Evolutionary conservation across 1,139 yeast species (phyloP).

Genomic region (Taphrina populina): DNA sequence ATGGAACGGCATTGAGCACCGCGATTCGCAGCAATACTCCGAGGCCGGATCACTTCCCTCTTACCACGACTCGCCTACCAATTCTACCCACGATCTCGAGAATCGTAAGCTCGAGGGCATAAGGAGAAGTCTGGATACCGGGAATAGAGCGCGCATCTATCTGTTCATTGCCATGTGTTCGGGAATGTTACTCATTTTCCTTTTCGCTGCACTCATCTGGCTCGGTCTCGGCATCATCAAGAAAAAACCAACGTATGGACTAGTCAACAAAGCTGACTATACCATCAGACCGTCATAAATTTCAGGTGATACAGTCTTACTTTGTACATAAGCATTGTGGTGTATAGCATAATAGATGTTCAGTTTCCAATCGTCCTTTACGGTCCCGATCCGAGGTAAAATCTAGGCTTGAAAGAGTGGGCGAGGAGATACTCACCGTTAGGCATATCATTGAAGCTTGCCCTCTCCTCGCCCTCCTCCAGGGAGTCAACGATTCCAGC

Average conservation of each 20-base stretch:
- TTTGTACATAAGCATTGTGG: too few species aligned
- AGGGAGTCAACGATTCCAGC: conserved; percentile 62
- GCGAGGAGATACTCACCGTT: conserved; percentile 53
- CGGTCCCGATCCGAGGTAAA: too few species aligned
- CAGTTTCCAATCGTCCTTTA: too few species aligned
- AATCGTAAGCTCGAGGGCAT: not conserved
- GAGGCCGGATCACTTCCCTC: conserved; percentile 16
- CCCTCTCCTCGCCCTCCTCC: conserved; percentile 64
- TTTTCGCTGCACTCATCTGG: conserved; percentile 19
- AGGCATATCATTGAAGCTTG: conserved; percentile 63
- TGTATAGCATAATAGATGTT: too few species aligned
- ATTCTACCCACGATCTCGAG: not conserved
- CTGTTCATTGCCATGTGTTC: conserved; percentile 14
- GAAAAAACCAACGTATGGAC: conserved; percentile 1
- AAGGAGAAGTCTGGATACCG: conserved; percentile 8
- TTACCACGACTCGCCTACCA: conserved; percentile 18
- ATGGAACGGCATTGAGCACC: conserved; percentile 2
- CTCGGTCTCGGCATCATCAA: conserved; percentile 11
- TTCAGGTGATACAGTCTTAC: too few species aligned
- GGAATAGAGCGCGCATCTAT: conserved; percentile 14
- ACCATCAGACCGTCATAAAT: not conserved
- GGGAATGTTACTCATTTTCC: conserved; percentile 17
- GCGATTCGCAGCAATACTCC: conserved; percentile 9
- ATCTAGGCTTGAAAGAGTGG: conserved; percentile 12
- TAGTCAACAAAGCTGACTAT: not conserved